Percentiles rank a stretch among this genome's conserved stretches.
phyloP scores from a whole-genome alignment of 176 grass and related monocot species.

The Juncus inflexus region DNA sequence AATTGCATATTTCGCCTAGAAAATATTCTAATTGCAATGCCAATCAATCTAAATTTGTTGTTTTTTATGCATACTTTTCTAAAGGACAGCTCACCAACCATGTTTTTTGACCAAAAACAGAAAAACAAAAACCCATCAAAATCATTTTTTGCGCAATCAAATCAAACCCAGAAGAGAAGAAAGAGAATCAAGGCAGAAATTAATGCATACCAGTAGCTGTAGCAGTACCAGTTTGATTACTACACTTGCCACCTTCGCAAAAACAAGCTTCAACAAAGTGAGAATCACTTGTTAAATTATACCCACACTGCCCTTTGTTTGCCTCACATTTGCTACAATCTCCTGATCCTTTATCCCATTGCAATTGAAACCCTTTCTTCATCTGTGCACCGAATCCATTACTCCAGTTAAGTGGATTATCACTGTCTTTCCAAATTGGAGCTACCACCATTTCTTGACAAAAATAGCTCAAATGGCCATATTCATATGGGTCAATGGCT shows the following conservation, averaged over 20 bases:
- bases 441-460: neutral
- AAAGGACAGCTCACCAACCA: too few relatives aligned
- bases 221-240: too few relatives aligned
- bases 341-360: neutral
- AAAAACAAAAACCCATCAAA: neutral
- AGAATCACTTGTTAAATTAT: neutral
- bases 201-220: conserved; percentile 4
- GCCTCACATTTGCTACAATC: conserved; percentile 1
- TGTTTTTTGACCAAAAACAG: neutral
- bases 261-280: conserved; percentile 34
- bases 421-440: neutral
- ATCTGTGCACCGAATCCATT: neutral
- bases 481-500: neutral
- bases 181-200: neutral
- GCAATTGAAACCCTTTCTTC: conserved; percentile 18
- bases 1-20: too few relatives aligned
- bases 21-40: too few relatives aligned
- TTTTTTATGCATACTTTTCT: too few relatives aligned
- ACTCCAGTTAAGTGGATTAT: neutral
- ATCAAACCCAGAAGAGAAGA: neutral
- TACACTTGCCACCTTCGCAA: conserved; percentile 32
- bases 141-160: neutral
- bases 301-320: conserved; percentile 9
- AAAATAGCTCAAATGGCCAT: neutral
- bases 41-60: too few relatives aligned